phyloP scores from a whole-genome alignment of 257 asterid genomes.

The Solanum stenotomum region DNA sequence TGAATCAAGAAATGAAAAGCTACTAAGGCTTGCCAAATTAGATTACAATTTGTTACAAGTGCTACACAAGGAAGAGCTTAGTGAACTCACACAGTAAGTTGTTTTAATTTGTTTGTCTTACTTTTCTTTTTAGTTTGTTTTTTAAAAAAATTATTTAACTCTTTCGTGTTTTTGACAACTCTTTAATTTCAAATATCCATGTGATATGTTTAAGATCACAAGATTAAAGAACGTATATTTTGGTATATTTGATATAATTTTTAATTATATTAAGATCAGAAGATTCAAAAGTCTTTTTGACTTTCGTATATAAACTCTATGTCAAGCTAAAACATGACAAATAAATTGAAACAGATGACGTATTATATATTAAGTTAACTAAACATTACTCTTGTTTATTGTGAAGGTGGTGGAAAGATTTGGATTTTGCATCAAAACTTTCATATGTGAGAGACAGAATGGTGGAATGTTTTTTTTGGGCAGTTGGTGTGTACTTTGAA shows the following conservation, averaged over 20 bases:
- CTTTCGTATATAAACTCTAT: not conserved
- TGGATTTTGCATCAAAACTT: conserved; percentile 5
- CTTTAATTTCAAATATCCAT: no score
- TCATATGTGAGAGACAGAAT: conserved; percentile 9
- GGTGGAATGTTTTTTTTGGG: conserved; percentile 23
- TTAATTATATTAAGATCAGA: no score
- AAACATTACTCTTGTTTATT: not conserved
- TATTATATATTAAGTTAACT: not conserved
- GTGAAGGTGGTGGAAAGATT: conserved; percentile 14
- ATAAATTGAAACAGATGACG: no score
- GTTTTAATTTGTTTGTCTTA: not conserved
- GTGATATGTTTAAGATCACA: not conserved
- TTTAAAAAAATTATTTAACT: no score
- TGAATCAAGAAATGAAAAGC: not conserved
- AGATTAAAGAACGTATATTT: no score
- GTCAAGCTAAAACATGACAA: not conserved
- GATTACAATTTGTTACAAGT: not conserved
- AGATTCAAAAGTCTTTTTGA: not conserved
- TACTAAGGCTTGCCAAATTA: not conserved
- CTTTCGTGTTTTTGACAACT: no score
- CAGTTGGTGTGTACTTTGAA: conserved; percentile 6
- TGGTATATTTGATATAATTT: no score
- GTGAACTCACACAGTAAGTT: not conserved
- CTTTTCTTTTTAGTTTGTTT: not conserved
- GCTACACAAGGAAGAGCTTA: not conserved